Evolutionary conservation across 2,329 filamentous ascomycete species (phyloP).

Genomic region (Thelonectria discophora): DNA sequence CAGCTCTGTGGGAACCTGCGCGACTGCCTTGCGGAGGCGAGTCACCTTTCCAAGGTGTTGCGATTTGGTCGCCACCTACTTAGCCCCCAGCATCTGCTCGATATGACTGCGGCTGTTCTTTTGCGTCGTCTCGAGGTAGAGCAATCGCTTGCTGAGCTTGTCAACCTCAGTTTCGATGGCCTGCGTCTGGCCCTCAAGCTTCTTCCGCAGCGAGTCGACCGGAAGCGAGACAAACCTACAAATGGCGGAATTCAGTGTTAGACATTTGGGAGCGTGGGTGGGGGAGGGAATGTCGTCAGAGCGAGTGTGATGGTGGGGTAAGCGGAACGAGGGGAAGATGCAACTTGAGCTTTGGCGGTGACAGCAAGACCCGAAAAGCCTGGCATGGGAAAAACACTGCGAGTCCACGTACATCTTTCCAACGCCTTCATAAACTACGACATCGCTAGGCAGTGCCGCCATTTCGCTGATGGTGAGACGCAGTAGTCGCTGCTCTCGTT

Average conservation of each 20-base stretch:
- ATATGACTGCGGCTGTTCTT: conserved; percentile 94
- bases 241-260: conserved; percentile 13
- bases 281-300: neutral
- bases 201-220: conserved; percentile 75
- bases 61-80: conserved; percentile 32
- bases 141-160: conserved; percentile 84
- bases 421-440: conserved; percentile 90
- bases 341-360: neutral
- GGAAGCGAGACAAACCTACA: conserved; percentile 87
- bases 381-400: neutral
- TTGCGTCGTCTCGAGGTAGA: conserved; percentile 93
- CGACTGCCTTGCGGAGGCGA: neutral
- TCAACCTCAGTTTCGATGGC: conserved; percentile 81
- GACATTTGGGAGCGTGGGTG: conserved; percentile 1
- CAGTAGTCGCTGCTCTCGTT: conserved; percentile 87
- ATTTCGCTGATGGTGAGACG: conserved; percentile 89
- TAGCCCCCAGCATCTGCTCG: conserved; percentile 80
- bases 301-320: neutral
- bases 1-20: conserved; percentile 1
- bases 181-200: conserved; percentile 78
- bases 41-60: neutral
- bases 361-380: neutral
- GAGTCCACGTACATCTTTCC: conserved; percentile 84
- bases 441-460: conserved; percentile 75
- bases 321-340: conserved; percentile 1